These are phyloP conservation scores for Nannochloris sp. DNA, from an alignment of 139 green algal genomes.

Conservation along the genomic window DNA sequence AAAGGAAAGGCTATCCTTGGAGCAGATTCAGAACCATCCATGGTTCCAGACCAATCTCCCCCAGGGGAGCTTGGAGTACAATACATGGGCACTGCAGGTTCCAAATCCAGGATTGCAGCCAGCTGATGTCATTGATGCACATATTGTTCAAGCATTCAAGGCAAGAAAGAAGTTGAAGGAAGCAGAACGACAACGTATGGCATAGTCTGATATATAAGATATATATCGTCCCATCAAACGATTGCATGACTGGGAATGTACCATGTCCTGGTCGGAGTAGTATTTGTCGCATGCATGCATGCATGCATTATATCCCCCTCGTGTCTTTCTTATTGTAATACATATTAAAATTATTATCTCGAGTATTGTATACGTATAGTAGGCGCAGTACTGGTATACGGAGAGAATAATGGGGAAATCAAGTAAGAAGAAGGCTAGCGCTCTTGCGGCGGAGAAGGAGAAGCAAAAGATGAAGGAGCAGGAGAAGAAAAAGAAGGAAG, in stretches of 20 bases:
- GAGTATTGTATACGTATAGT: background rate
- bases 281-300: background rate
- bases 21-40: constrained; percentile 43
- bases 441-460: background rate
- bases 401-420: background rate
- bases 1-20: constrained; percentile 27
- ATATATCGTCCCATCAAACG: too few relatives aligned
- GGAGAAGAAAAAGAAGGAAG: background rate
- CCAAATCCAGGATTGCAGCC: background rate
- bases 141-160: background rate
- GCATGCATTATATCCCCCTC: background rate
- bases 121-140: constrained; percentile 1
- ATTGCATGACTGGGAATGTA: too few relatives aligned
- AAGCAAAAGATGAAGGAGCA: constrained; percentile 6
- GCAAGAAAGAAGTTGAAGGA: background rate
- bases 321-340: background rate
- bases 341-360: background rate
- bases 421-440: background rate
- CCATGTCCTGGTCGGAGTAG: too few relatives aligned
- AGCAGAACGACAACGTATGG: background rate
- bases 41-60: constrained; percentile 36
- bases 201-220: background rate
- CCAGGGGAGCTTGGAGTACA: constrained; percentile 26
- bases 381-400: background rate
- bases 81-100: constrained; percentile 27